phyloP scores from a whole-genome alignment of 2,329 filamentous ascomycete species.

The Ophiostoma fasciatum region DNA sequence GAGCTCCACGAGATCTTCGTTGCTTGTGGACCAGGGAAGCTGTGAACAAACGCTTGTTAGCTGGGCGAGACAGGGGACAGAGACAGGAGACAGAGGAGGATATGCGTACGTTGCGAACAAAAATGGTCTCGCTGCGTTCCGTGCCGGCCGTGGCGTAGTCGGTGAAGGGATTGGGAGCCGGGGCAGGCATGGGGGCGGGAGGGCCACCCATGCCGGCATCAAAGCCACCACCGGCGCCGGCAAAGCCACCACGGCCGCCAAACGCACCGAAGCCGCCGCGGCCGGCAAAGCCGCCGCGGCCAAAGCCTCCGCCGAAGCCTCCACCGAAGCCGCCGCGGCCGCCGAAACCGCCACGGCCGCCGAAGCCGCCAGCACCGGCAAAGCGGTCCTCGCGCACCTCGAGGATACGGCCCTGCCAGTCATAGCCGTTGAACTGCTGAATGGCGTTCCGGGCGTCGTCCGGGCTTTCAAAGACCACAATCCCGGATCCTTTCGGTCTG shows the following conservation, averaged over 20 bases:
- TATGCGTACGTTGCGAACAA: slow-evolving; percentile 79
- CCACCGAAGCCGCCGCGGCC: slow-evolving; percentile 42
- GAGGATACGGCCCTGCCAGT: slow-evolving; percentile 87
- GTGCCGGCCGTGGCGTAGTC: slow-evolving; percentile 80
- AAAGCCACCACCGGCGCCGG: slow-evolving; percentile 25
- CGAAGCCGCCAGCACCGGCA: slow-evolving; percentile 43
- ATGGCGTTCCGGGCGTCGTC: slow-evolving; percentile 95
- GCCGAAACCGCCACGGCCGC: slow-evolving; percentile 45
- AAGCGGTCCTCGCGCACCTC: slow-evolving; percentile 96
- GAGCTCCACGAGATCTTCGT: slow-evolving; percentile 89
- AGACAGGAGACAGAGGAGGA: neutral
- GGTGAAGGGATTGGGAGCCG: slow-evolving; percentile 71
- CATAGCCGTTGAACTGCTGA: slow-evolving; percentile 94
- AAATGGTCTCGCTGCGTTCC: slow-evolving; percentile 73
- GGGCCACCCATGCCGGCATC: slow-evolving; percentile 36
- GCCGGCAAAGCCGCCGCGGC: neutral
- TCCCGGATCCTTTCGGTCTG: slow-evolving; percentile 88
- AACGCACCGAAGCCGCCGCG: slow-evolving; percentile 26
- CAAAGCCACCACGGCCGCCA: slow-evolving; percentile 21
- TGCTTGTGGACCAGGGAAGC: slow-evolving; percentile 98
- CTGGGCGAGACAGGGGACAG: slow-evolving; percentile 12
- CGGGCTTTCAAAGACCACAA: slow-evolving; percentile 88
- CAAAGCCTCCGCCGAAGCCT: slow-evolving; percentile 14
- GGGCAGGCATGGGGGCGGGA: slow-evolving; percentile 26
- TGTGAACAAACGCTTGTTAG: too few species aligned